Evolutionary conservation across 805 yeast genomes (phyloP), one percentile per base, ranked within the genome.

Genomic region (Candida berthetii): DNA sequence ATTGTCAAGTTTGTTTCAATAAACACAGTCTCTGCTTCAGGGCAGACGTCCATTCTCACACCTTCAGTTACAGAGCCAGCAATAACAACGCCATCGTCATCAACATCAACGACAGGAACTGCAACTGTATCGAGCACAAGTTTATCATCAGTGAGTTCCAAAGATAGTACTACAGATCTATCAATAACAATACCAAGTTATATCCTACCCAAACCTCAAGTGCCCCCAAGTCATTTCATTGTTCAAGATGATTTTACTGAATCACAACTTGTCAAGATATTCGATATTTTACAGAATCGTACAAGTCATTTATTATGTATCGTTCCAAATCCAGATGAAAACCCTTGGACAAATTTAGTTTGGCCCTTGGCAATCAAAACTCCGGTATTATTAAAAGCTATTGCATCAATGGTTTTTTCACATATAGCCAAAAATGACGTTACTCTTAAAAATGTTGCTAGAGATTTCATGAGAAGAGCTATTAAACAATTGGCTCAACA

Each of bases 341-440:
- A 82, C 49, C 88, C 87, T 7, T 82, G 88, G 88, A 59, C 82
- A 38, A 68, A 71, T 8, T 50, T 73, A 33, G 59, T 80, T 37
- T 56, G 80, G 52, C 86, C 87, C 1, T 54, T 78, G 36, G 79
- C 85, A 0, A 49, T 62, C n/a, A 60, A 69, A 24, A 70, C 78
- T 48, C 66, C 81, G 1, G 82, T 80, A 10, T 59, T 82, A 44
- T 74, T 73, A 60, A 76, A 80, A 52, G 78, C 85, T 1, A 63
- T 82, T 37, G 78, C 83, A 2, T 75, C 86, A 5, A 78, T 82
- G 81, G 76, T 87, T 0, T 64, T 78, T 40, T 79, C 80, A 49
- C 87, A 82, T 51, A 63, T 74, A 15, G 71, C 76, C 0, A 50
- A 73, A 34, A 71, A 73, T 3, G 71, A 72, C 48, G 57, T 65